phyloP scores from a whole-genome alignment of 2,329 filamentous ascomycete species.

The Neopestalotiopsis clavispora region DNA sequence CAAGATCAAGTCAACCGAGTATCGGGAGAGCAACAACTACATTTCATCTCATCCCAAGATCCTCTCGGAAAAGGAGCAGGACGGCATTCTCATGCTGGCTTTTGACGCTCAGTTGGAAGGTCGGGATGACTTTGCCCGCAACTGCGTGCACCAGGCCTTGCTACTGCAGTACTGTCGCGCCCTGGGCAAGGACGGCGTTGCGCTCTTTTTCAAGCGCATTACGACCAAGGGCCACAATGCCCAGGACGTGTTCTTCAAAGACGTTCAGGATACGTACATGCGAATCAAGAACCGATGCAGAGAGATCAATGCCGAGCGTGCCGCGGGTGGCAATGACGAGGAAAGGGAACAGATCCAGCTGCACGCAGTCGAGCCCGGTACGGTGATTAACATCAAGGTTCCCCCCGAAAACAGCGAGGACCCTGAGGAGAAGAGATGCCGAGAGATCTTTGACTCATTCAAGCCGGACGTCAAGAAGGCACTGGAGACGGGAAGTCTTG shows the following conservation, averaged over 20 bases:
- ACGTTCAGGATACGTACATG: conserved; percentile 86
- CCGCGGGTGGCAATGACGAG: conserved; percentile 54
- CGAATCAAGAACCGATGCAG: conserved; percentile 78
- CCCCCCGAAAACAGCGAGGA: conserved; percentile 73
- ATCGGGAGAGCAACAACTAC: conserved; percentile 74
- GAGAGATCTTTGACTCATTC: conserved; percentile 84
- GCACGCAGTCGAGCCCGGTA: conserved; percentile 92
- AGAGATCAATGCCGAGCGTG: conserved; percentile 67
- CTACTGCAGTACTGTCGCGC: conserved; percentile 94
- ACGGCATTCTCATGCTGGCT: conserved; percentile 87
- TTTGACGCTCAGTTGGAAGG: conserved; percentile 86
- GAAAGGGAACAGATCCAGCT: conserved; percentile 96
- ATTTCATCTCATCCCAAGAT: conserved; percentile 80
- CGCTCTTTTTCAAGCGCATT: conserved; percentile 95
- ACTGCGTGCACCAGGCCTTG: conserved; percentile 92
- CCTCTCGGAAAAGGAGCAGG: conserved; percentile 83
- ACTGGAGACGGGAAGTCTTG: conserved; percentile 85
- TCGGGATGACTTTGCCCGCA: conserved; percentile 76
- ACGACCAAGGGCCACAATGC: conserved; percentile 89
- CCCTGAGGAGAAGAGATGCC: conserved; percentile 64
- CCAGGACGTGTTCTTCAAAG: conserved; percentile 87
- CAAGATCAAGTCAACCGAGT: conserved; percentile 76
- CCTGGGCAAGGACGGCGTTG: conserved; percentile 85
- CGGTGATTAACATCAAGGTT: conserved; percentile 86
- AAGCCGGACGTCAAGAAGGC: conserved; percentile 80